Base-by-base conservation (phyloP, 208 protist genomes). In the Trypanosoma lewisi region DNA sequence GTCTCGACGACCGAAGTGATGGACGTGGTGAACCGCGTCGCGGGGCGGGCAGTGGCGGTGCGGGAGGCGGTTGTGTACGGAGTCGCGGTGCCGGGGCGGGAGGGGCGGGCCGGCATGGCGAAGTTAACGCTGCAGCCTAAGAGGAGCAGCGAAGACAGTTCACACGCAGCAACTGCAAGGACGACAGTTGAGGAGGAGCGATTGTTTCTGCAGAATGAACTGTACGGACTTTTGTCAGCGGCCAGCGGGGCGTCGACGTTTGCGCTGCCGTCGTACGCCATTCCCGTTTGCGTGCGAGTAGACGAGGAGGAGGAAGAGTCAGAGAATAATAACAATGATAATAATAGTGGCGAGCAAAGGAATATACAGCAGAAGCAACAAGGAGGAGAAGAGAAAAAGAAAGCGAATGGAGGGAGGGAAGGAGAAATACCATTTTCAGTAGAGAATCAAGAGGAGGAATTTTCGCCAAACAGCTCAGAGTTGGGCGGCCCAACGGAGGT, bases 1-100 rank as follows among this genome's bases (percentile, higher is more conserved):
- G 87, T 91, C 17, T 79, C 72, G 53, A 94, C 87, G 23, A 61
- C 78, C 25, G 80, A 94, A 56, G 84, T 94, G 25, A 69, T 70
- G 48, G 78, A 87, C 28, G 80, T 63, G 7, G 39, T 89, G 7
- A 78, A 73, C 44, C 66, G 66, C 16, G 42, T 78, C 30, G 41
- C 56, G 25, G 69, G 73, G 21, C n/a, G 36, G 17, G 34, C 23
- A 17, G 70, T 83, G 14, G 60, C 70, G 16, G 65, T 94, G 30
- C 60, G 53, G 37, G 81, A 94, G 54, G 73, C 77, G 1, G 70
- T 80, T 12, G 84, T 94, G 41, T 94, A 90, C 73, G 87, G 84
- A 53, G 77, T 91, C 21, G 14, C 39, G 31, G 42, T 91, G 23
- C 71, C 76, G 4, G 52, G 62, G 1, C 63, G 63, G 1, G 87